Evolutionary conservation across 345 rosid species (phyloP).

Genomic region (Populus nigra): DNA sequence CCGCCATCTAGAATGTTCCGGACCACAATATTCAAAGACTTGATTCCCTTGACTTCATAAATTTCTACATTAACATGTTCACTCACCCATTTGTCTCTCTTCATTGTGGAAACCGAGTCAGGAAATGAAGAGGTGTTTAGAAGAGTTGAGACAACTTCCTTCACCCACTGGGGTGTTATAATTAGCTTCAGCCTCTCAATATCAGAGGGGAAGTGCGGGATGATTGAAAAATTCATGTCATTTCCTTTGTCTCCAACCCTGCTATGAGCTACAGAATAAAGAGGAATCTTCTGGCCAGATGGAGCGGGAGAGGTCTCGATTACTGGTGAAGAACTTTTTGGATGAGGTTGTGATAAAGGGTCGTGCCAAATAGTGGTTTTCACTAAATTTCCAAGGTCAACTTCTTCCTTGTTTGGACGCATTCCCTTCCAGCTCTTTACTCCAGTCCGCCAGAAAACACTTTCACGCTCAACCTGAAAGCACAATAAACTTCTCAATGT

Average conservation of each 20-base stretch:
- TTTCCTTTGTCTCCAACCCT: slow-evolving; percentile 89
- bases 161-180: slow-evolving; percentile 73
- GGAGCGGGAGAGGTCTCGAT: slow-evolving; percentile 46
- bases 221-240: slow-evolving; percentile 73
- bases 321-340: slow-evolving; percentile 11
- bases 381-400: slow-evolving; percentile 7
- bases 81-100: slow-evolving; percentile 35
- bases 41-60: slow-evolving; percentile 67
- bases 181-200: slow-evolving; percentile 54
- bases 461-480: slow-evolving; percentile 59
- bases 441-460: slow-evolving; percentile 61
- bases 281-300: slow-evolving; percentile 51
- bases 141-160: slow-evolving; percentile 55
- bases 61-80: slow-evolving; percentile 61
- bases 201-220: slow-evolving; percentile 65
- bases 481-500: slow-evolving; percentile 1
- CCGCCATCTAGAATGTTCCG: slow-evolving; percentile 83
- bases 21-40: slow-evolving; percentile 70
- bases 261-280: slow-evolving; percentile 68
- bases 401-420: slow-evolving; percentile 14
- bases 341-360: neutral
- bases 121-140: slow-evolving; percentile 44
- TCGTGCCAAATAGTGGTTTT: slow-evolving; percentile 24
- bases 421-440: slow-evolving; percentile 27
- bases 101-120: slow-evolving; percentile 25